These are phyloP conservation scores for Colletotrichum filicis DNA, from an alignment of 2,329 filamentous ascomycete species.

Conservation along the genomic window DNA sequence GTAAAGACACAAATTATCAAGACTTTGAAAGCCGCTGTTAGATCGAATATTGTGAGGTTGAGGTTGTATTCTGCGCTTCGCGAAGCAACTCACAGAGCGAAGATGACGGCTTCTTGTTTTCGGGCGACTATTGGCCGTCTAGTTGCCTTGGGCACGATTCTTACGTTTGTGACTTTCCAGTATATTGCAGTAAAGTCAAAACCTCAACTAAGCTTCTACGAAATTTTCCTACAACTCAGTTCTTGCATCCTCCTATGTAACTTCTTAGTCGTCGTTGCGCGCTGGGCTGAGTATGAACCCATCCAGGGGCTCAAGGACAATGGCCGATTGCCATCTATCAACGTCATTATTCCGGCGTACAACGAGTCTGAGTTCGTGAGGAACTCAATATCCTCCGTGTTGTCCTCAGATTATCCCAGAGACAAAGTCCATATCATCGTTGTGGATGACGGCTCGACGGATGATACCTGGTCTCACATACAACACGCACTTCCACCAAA, in stretches of 20 bases:
- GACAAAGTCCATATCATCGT: conserved; percentile 7
- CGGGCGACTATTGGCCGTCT: conserved; percentile 3
- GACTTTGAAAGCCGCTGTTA: background rate
- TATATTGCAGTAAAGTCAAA: background rate
- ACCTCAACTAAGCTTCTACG: background rate
- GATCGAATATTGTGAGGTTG: background rate
- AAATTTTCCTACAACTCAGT: background rate
- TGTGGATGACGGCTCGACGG: conserved; percentile 14
- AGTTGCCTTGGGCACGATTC: background rate
- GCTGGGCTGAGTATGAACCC: background rate
- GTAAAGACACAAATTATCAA: background rate
- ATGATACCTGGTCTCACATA: conserved; percentile 10
- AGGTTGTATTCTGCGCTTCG: background rate
- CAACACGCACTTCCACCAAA: background rate
- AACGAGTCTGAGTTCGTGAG: conserved; percentile 7
- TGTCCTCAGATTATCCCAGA: background rate
- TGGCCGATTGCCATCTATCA: background rate
- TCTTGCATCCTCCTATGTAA: background rate
- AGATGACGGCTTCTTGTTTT: background rate
- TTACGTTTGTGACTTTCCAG: conserved; percentile 2
- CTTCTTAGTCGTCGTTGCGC: conserved; percentile 6
- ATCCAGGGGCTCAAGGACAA: conserved; percentile 7
- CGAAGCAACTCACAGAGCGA: background rate
- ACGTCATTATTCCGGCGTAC: background rate
- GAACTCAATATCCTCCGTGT: conserved; percentile 3